These are phyloP conservation scores for Dalbergia cochinchinensis DNA, from an alignment of 306 rosid genomes.

Conservation along the genomic window DNA sequence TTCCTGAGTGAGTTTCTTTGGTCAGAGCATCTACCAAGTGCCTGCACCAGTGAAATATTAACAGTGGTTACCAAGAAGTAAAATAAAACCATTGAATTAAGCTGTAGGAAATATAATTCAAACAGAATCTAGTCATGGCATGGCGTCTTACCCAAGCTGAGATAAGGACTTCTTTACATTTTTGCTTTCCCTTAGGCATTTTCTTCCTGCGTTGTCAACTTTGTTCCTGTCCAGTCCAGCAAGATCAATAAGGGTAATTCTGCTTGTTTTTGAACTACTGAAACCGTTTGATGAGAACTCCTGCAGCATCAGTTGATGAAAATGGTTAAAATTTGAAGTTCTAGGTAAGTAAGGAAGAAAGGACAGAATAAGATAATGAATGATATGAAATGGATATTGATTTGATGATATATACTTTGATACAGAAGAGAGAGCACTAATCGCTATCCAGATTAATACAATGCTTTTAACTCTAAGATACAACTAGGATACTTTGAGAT, in stretches of 20 bases:
- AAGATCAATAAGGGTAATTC: constrained; percentile 91
- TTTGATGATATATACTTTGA: background rate
- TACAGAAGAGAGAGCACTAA: too few species aligned
- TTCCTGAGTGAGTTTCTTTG: constrained; percentile 57
- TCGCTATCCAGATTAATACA: background rate
- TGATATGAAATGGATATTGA: background rate
- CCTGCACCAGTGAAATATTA: constrained; percentile 61
- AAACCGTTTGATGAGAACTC: constrained; percentile 77
- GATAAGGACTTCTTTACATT: constrained; percentile 86
- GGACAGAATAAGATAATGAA: background rate
- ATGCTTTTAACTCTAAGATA: background rate
- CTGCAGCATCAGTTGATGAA: constrained; percentile 52
- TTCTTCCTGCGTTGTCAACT: constrained; percentile 66
- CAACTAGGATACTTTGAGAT: background rate
- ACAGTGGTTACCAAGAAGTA: constrained; percentile 39
- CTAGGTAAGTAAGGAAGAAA: background rate
- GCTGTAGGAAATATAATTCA: background rate
- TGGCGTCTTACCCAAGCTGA: constrained; percentile 80
- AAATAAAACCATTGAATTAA: background rate
- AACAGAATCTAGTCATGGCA: constrained; percentile 27
- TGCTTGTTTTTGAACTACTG: constrained; percentile 95
- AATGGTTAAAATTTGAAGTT: background rate
- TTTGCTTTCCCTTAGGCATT: constrained; percentile 69
- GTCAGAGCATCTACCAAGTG: constrained; percentile 73
- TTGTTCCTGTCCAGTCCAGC: constrained; percentile 85